Evolutionary conservation across 2,329 filamentous ascomycete genomes (phyloP), one percentile per base, ranked within the genome.

Genomic region (Pezicula neosporulosa): DNA sequence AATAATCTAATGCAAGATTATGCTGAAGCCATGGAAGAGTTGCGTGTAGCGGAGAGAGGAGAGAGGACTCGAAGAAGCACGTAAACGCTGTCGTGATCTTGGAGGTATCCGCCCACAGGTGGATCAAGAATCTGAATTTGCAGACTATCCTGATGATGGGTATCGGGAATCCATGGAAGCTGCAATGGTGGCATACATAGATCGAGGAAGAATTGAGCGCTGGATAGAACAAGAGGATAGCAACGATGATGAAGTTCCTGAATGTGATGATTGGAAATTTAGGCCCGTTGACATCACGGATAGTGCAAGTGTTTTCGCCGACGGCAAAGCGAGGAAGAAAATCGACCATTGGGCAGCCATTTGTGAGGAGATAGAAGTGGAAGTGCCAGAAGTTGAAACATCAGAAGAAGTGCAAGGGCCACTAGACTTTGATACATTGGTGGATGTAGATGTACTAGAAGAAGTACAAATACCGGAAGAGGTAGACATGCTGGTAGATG

Each of bases 121-220:
- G 3, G 54, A 57, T 8, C 55, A 56, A 48, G 49, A 52, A 18
- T 59, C 57, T 3, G 30, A 50, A 0, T 60, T 60, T 44, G 24
- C 8, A 1, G 51, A 56, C 28, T 18, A 50, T 38, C 18, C 24
- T 4, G 49, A 60, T 21, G 58, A 60, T 36, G 58, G 56, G 6
- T 60, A 60, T 41, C 45, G 41, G n/a, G 44, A 49, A 12, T 60
- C 57, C 1, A 44, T 52, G 16, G 58, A 60, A 43, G 37, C 42
- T 8, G 48, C 48, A 7, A 49, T 50, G 13, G 46, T 54, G 10
- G 15, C n/a, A 3, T 10, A 47, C 13, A 48, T 59, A 6, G 57
- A 60, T 47, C 49, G 55, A 6, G 44, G 43, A 12, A 24, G 41
- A 16, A 58, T 60, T 19, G 16, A 54, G n/a, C 48, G 24, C 6